Evolutionary conservation across 768 basidiomycete species (phyloP), one percentile per base, ranked within the genome.

Genomic region (Tephrocybe rancida): DNA sequence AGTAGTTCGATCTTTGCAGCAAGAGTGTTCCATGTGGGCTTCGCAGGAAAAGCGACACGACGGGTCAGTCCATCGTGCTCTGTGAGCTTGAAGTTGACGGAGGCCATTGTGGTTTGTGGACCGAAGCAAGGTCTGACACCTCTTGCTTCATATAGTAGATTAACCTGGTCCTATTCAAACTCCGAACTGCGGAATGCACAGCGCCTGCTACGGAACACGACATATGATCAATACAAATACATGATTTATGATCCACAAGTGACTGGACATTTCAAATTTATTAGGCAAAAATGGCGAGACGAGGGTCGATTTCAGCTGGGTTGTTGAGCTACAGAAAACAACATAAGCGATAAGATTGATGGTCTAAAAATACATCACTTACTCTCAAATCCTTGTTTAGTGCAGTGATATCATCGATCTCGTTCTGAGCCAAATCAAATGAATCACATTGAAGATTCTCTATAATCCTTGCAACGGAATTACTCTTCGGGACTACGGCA

Each of bases 401-500:
- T 3, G 68, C 66, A 57, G 74, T 81, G 61, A 93, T 83, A 16
- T 58, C 60, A 44, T 80, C 71, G 22, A 90, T 68, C 52, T 92
- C 87, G 1, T 74, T 73, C n/a, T 77, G 73, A 6, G 78, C 68
- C 41, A 93, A 75, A 57, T 83, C 69, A 59, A 74, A 81, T 52
- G 64, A 61, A 38, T 64, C 61, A 47, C 63, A 68, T 19, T 67
- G 59, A 22, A 77, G 56, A 67, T 91, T 91, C 64, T 84, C 69
- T 16, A 63, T 61, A 48, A 87, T 68, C 24, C 86, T 77, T 14
- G 64, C 55, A 3, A 56, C 46, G 58, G 74, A 61, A 65, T 82
- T 83, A 45, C 78, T 81, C 76, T 93, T 93, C 42, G 90, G 90
- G 56, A 93, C 81, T 41, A 92, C 84, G 29, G 85, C 84, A 54